Percentiles rank a stretch among this genome's conserved stretches.
Evolutionary conservation across 2,329 filamentous ascomycete genomes (phyloP).

Genomic region (Endocalyx cinctus): DNA sequence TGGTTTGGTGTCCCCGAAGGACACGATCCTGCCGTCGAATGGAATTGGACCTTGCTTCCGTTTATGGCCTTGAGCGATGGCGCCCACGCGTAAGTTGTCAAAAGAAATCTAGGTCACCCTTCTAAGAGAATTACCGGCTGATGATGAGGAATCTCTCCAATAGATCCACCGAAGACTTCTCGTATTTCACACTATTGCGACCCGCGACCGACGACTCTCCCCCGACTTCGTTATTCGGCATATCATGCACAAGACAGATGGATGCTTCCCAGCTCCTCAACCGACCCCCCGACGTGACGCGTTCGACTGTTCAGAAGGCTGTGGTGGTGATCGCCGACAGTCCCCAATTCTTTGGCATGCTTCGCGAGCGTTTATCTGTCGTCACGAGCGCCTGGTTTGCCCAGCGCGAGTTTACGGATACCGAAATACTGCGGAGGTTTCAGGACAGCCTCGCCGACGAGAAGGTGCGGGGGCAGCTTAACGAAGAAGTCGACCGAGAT

Average conservation of each 20-base stretch:
- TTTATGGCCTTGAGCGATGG: slow-evolving; percentile 98
- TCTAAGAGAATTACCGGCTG: too few relatives aligned
- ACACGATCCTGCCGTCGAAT: slow-evolving; percentile 71
- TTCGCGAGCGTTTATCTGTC: slow-evolving; percentile 83
- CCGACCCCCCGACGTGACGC: slow-evolving; percentile 83
- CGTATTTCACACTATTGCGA: slow-evolving; percentile 87
- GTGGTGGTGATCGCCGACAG: slow-evolving; percentile 92
- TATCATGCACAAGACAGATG: slow-evolving; percentile 90
- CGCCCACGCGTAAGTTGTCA: slow-evolving; percentile 72
- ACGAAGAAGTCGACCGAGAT: slow-evolving; percentile 71
- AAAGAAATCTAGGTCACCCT: too few relatives aligned
- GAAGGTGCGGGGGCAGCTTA: slow-evolving; percentile 49
- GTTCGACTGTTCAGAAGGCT: slow-evolving; percentile 95
- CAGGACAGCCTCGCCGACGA: slow-evolving; percentile 79
- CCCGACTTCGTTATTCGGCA: slow-evolving; percentile 86
- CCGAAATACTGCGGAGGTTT: slow-evolving; percentile 84
- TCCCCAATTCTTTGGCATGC: slow-evolving; percentile 82
- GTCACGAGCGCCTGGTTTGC: slow-evolving; percentile 96
- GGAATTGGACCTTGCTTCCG: slow-evolving; percentile 86
- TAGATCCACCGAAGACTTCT: slow-evolving; percentile 91
- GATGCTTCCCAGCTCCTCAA: slow-evolving; percentile 73
- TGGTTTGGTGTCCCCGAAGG: slow-evolving; percentile 79
- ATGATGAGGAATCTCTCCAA: slow-evolving; percentile 8
- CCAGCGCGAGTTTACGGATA: slow-evolving; percentile 86
- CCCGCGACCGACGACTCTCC: slow-evolving; percentile 50